Base-by-base conservation (phyloP, 345 rosid genomes). In the Lumnitzera littorea region DNA sequence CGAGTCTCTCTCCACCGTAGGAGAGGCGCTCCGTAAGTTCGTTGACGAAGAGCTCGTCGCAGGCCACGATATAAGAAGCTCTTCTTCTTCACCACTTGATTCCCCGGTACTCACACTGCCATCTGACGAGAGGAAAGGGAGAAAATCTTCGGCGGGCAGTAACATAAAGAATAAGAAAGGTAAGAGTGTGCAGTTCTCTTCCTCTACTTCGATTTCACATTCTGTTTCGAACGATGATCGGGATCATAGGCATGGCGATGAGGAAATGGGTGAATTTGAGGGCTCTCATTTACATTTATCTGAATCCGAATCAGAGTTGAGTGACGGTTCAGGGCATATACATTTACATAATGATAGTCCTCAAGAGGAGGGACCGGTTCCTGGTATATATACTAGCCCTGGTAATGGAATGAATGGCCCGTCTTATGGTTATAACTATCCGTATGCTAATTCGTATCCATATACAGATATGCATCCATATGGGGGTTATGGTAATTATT, bases 71-170 rank as follows among this genome's bases (percentile, higher is more conserved):
- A 55, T 79, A 15, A 89, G 74, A 24, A 63, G 81, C 27, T 49
- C 55, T 14, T 57, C 60, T 12, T 50, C 55, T 15, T 73, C 81
- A 7, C 55, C 76, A 29, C 78, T 83, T 1, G 80, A 67, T 43
- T 86, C 94, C 27, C 98, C 96, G 0, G 83, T 89, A 25, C 91
- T 92, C n/a, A 80, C 94, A 2, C 67, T 91, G 48, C 98, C 96
- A 0, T 79, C 96, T 2, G 84, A 85, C 50, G 81, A 82, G 70
- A 81, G 88, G 10, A 87, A 91, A 63, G 56, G 52, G 2, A n/a
- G 16, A 24, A 56, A 50, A 15, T 41, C 46, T 8, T 48, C 60
- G 1, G 67, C 55, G 55, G 55, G 60, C 62, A 70, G 61, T 72
- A 66, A 53, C 31, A 24, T 11, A 20, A 36, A 36, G 43, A 36